Percentiles rank a stretch among this genome's conserved stretches.
Conservation (phyloP, 2,329 filamentous ascomycete species). For the Hysterium pulicare region DNA sequence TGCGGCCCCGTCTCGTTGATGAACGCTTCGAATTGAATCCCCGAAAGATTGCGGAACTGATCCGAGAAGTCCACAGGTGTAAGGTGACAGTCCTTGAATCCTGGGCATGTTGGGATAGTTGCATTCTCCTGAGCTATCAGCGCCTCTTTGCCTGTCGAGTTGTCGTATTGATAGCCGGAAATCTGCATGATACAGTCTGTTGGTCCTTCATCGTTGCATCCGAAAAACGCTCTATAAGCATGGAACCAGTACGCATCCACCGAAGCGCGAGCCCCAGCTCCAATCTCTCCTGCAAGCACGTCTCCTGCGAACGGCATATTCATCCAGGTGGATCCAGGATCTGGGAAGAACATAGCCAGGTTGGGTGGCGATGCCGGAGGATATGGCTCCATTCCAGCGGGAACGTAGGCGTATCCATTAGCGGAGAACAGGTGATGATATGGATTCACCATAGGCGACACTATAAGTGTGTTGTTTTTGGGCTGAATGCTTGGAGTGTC, state of each 20-base stretch:
- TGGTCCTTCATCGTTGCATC: conserved; percentile 44
- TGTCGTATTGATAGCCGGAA: conserved; percentile 45
- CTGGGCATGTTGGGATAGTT: conserved; percentile 42
- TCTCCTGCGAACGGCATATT: conserved; percentile 31
- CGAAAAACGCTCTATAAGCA: conserved; percentile 45
- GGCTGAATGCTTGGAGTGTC: conserved; percentile 30
- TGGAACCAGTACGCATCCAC: conserved; percentile 51
- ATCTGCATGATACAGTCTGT: conserved; percentile 43
- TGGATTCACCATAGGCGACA: conserved; percentile 43
- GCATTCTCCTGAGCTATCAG: conserved; percentile 36
- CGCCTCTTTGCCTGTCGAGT: conserved; percentile 31
- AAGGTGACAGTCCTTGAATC: conserved; percentile 42
- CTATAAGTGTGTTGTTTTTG: conserved; percentile 25
- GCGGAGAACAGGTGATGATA: conserved; percentile 53
- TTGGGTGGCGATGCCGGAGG: conserved; percentile 45
- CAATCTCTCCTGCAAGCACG: conserved; percentile 45
- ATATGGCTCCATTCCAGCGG: conserved; percentile 44
- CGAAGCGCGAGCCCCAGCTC: conserved; percentile 42
- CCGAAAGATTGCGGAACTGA: conserved; percentile 40
- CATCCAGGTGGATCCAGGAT: conserved; percentile 32
- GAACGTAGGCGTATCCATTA: conserved; percentile 49
- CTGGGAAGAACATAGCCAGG: conserved; percentile 47
- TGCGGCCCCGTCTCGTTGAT: conserved; percentile 37
- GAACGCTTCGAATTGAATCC: conserved; percentile 49
- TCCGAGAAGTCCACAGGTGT: conserved; percentile 42